These are phyloP conservation scores for Raddia distichophylla DNA, from an alignment of 176 grass and related monocot species.

Conservation along the genomic window DNA sequence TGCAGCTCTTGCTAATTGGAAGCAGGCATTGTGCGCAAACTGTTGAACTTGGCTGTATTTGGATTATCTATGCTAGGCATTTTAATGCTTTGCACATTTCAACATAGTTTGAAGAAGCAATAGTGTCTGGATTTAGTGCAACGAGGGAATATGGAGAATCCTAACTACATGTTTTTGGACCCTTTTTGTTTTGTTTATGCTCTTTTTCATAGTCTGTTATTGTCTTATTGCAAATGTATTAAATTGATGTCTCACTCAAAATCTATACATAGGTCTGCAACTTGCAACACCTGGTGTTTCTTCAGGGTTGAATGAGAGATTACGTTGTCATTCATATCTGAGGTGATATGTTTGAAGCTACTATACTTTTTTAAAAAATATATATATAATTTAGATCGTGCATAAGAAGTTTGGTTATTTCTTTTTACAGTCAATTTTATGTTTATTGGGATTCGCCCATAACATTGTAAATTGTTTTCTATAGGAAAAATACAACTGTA, in stretches of 20 bases:
- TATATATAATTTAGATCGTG: slow-evolving; percentile 22
- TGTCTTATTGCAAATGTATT: slow-evolving; percentile 13
- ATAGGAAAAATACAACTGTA: slow-evolving; percentile 54
- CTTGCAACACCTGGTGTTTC: slow-evolving; percentile 31
- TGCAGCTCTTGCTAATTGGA: neutral
- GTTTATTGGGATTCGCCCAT: neutral
- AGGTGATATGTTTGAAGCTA: slow-evolving; percentile 46
- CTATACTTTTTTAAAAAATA: neutral
- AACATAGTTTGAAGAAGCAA: neutral
- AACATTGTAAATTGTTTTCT: slow-evolving; percentile 32
- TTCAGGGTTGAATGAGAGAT: slow-evolving; percentile 28
- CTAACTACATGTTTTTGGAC: neutral
- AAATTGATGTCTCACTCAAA: slow-evolving; percentile 33
- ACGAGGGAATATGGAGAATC: neutral
- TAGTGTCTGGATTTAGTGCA: neutral
- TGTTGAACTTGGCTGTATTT: slow-evolving; percentile 1
- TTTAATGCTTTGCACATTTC: neutral
- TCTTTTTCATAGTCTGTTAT: slow-evolving; percentile 5
- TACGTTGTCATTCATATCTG: slow-evolving; percentile 25
- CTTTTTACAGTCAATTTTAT: neutral
- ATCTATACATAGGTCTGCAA: slow-evolving; percentile 42
- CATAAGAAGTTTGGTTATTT: slow-evolving; percentile 27
- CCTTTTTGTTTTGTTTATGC: slow-evolving; percentile 11
- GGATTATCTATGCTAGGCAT: neutral
- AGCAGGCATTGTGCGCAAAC: neutral